Percentiles rank a stretch among this genome's conserved stretches.
These are phyloP conservation scores for Senna tora DNA, from an alignment of 306 rosid species.

Conservation along the genomic window DNA sequence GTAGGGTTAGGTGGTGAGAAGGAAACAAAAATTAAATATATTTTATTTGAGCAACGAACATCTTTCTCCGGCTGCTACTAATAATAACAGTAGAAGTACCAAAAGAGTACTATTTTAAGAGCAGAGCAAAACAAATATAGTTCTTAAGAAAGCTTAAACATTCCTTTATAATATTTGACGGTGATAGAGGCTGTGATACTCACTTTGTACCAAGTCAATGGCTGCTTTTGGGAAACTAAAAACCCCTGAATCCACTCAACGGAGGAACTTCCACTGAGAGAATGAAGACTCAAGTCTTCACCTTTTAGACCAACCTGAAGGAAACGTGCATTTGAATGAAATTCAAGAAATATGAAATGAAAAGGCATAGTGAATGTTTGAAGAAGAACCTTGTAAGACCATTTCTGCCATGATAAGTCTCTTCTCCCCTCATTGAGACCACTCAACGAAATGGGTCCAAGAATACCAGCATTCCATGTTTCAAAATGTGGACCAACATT, in stretches of 20 bases:
- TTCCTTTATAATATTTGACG: conserved; percentile 1
- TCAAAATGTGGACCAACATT: conserved; percentile 97
- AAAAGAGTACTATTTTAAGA: not conserved
- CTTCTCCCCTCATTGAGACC: conserved; percentile 94
- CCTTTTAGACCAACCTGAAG: conserved; percentile 89
- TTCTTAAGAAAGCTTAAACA: conserved; percentile 22
- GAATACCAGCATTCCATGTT: conserved; percentile 96
- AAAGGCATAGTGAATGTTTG: conserved; percentile 15
- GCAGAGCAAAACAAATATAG: not conserved
- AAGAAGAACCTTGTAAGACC: conserved; percentile 89
- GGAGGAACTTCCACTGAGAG: conserved; percentile 87
- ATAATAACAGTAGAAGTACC: not conserved
- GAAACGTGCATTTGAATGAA: conserved; percentile 39
- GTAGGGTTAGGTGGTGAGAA: too few species aligned
- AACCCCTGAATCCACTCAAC: conserved; percentile 91
- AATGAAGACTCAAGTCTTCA: conserved; percentile 91
- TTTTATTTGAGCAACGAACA: not conserved
- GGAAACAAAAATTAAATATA: not conserved
- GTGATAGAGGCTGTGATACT: conserved; percentile 44
- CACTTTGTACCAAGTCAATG: conserved; percentile 96
- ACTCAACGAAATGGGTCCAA: conserved; percentile 79
- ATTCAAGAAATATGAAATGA: conserved; percentile 35
- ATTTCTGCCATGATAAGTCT: conserved; percentile 97
- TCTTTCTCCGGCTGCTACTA: conserved; percentile 1
- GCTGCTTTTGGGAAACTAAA: conserved; percentile 69